Percentiles rank a stretch among this genome's conserved stretches.
Evolutionary conservation across 768 basidiomycete genomes (phyloP).

Genomic region (Obba rivulosa): DNA sequence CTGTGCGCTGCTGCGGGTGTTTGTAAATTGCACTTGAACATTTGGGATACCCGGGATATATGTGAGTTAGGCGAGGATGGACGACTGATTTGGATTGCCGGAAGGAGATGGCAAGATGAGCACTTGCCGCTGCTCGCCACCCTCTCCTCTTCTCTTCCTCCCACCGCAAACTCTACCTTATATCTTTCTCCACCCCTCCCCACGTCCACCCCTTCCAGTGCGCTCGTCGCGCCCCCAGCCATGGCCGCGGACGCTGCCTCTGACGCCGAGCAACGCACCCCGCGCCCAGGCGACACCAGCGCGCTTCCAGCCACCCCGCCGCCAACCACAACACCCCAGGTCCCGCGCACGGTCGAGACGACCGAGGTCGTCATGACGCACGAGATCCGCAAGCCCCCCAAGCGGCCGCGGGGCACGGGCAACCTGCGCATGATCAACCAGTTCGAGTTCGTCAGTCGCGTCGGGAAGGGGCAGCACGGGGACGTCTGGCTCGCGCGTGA

Average conservation of each 20-base stretch:
- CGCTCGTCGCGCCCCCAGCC: conserved; percentile 2
- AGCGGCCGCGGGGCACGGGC: conserved; percentile 30
- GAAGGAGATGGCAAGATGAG: conserved; percentile 4
- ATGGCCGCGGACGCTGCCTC: conserved; percentile 17
- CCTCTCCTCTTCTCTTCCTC: conserved; percentile 7
- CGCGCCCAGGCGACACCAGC: conserved; percentile 1
- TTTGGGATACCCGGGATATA: background rate
- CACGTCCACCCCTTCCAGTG: conserved; percentile 3
- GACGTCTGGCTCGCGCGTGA: conserved; percentile 75
- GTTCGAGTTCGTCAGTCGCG: conserved; percentile 68
- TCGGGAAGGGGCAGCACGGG: conserved; percentile 89
- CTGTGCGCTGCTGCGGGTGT: no score
- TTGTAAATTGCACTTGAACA: no score
- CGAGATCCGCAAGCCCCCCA: conserved; percentile 23
- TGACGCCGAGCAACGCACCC: conserved; percentile 9
- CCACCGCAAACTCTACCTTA: conserved; percentile 1
- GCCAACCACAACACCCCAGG: background rate
- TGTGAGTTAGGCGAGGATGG: background rate
- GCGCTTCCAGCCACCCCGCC: background rate
- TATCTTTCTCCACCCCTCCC: conserved; percentile 3
- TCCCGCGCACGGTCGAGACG: conserved; percentile 5
- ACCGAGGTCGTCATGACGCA: conserved; percentile 47
- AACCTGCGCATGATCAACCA: conserved; percentile 68
- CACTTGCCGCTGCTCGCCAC: no score
- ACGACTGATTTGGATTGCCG: background rate